Base-by-base conservation (phyloP, 192 early-diverging fungal species). In the Bifiguratus adelaidae region DNA sequence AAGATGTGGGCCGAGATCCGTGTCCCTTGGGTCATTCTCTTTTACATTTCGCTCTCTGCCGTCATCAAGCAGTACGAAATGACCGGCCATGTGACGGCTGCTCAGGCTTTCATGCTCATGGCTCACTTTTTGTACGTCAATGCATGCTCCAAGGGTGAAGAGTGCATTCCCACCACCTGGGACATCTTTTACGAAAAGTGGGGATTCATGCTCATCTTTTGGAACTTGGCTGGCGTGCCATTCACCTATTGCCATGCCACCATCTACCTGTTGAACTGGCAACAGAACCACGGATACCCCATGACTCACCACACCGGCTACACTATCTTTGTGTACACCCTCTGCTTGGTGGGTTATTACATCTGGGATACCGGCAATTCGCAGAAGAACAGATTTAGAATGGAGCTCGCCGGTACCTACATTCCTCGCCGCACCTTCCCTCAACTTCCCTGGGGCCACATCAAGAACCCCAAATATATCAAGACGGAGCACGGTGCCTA, bases 401-500 rank as follows among this genome's bases (percentile, higher is more conserved):
- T 70, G 68, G 56, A 63, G 35, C 52, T 44, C 26, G 61, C 61
- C 40, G 68, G 68, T 15, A 58, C 60, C 8, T 70, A 52, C 40
- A 53, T 70, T 30, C 28, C 49, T 36, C 64, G 68, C 27, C 24
- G 58, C 8, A 52, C 63, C 20, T 70, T 70, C 42, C 68, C 68
- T 45, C 68, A 70, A 56, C 48, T 70, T 24, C 64, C 64, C 12
- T 70, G 50, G 28, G 68, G 68, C 13, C 60, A 57, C n/a, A 52
- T 81, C 42, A 53, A 63, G 44, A 71, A 86, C 60, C 70, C 82
- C 25, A 72, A 65, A 24, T 83, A 64, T 48, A 74, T 87, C 27
- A 53, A 76, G 48, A 87, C 83, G n/a, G 48, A 64, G 41, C 54
- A 70, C 13, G 84, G 84, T 28, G 74, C 67, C 49, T 47, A 65